These are phyloP conservation scores for Aspergillus persii DNA, from an alignment of 2,329 filamentous ascomycete genomes.

Conservation along the genomic window DNA sequence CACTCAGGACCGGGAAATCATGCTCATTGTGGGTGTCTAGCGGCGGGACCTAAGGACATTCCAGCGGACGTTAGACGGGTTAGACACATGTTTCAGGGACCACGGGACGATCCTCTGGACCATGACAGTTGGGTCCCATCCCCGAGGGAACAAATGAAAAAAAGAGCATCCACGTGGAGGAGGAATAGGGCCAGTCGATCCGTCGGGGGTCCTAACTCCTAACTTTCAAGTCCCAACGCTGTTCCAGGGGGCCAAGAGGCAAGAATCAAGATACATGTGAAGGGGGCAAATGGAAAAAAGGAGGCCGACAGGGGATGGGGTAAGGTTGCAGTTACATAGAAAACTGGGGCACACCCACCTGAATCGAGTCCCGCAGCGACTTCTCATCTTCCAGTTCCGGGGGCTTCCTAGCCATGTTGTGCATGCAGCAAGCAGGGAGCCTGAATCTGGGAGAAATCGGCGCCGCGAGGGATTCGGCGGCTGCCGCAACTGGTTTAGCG, in stretches of 20 bases:
- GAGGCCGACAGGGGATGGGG: neutral
- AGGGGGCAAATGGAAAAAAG: neutral
- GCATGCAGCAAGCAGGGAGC: neutral
- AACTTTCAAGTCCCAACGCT: too few species aligned
- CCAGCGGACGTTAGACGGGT: neutral
- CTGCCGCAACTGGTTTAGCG: neutral
- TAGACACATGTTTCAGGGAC: neutral
- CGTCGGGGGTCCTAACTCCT: too few species aligned
- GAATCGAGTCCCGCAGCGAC: neutral
- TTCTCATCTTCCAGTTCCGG: neutral
- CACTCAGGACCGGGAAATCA: conserved; percentile 26
- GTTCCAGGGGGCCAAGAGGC: too few species aligned
- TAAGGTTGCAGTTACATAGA: neutral
- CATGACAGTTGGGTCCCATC: neutral
- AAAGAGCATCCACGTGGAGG: neutral
- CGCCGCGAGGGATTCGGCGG: neutral
- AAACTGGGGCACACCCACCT: conserved; percentile 1
- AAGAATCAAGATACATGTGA: too few species aligned
- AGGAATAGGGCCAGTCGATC: neutral
- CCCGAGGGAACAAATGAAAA: neutral
- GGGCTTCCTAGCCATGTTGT: neutral
- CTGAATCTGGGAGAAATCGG: neutral
- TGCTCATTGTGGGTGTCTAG: conserved; percentile 10
- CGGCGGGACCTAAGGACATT: conserved; percentile 13
- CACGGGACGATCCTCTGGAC: neutral